Base-by-base conservation (phyloP, 352 stramenopile species). In the Phytophthora hibernalis region DNA sequence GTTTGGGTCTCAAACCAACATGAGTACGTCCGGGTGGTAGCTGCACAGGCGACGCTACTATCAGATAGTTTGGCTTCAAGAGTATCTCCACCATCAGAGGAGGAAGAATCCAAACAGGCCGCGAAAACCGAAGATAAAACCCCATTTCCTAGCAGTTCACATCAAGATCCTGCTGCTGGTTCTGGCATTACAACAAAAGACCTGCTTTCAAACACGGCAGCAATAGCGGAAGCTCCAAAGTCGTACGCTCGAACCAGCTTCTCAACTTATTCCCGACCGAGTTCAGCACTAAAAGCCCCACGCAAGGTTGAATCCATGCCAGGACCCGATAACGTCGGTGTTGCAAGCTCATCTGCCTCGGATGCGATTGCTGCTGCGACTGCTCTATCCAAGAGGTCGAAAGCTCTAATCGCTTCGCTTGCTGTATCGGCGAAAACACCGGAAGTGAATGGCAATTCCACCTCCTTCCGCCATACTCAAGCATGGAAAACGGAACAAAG, bases 391-490 rank as follows among this genome's bases (percentile, higher is more conserved):
- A 61, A 82, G 45, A 60, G 74, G 1, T 80, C 75, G 10, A 85
- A 85, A 24, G 68, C 75, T 5, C 52, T 82, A 12, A 85, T 83
- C 21, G 65, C 77, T 5, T 72, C 77, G 0, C 61, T 82, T 18
- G 54, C 72, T 4, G 48, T 44, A 28, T 51, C 65, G 9, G 26
- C 13, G 15, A 65, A 43, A n/a, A 56, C 56, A 8, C 56, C 40
- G 10, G 37, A 61, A 6, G 10, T 38, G 26, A n/a, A 9, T 5
- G 2, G n/a, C 6, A 20, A 5, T 5, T 30, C 44, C 10, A 43
- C 38, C 6, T 26, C 50, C 12, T 60, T 61, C 20, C 33, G 20
- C 10, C 50, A 74, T 9, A 44, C 50, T 5, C 61, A 75, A 52
- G 56, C 68, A 6, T 76, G 68, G 40, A 16, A 64, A 55, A 33